Evolutionary conservation across 371 early-diverging fungal genomes (phyloP), one percentile per base, ranked within the genome.

Genomic region (Synchytrium microbalum): DNA sequence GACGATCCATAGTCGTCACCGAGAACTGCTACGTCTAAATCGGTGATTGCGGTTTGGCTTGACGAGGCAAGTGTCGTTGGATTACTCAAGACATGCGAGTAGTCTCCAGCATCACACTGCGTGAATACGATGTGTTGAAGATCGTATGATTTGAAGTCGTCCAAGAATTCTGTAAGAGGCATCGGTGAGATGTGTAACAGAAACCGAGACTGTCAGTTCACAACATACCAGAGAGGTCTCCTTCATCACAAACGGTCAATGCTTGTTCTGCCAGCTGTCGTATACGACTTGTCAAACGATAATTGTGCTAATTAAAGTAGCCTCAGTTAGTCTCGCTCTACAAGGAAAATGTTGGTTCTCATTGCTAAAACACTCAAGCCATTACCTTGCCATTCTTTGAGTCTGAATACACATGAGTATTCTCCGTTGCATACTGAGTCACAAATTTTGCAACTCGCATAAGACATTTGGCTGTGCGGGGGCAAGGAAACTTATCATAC

Each of bases 71-170:
- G 27, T 2, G 67, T 30, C 60, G 54, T 73, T 59, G 25, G 60
- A 16, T 2, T 52, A 59, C 28, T n/a, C 61, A 54, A 69, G 63
- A 55, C 59, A 19, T 32, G 55, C 2, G 63, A 64, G 33, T 77
- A 77, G 58, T 77, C 70, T 0, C 77, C 77, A 3, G 77, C 71
- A 59, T 75, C 77, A 59, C 69, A 71, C 38, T 71, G 68, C 2
- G 66, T 69, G 59, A 77, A 77, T 33, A 77, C 58, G 1, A 56
- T 56, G 64, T 77, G 75, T 24, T 63, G 67, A 14, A 77, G 52
- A 53, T 77, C 77, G 38, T 62, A 73, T 53, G 66, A 69, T 52
- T 75, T 75, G 60, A 72, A 75, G 26, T 66, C 74, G 54, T 73
- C 73, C 30, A 77, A 59, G 38, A 61, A 75, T 16, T 72, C 60